Percentiles rank a stretch among this genome's conserved stretches.
Conservation (phyloP, 2,329 filamentous ascomycete genomes). For the Fusarium pininemorale region DNA sequence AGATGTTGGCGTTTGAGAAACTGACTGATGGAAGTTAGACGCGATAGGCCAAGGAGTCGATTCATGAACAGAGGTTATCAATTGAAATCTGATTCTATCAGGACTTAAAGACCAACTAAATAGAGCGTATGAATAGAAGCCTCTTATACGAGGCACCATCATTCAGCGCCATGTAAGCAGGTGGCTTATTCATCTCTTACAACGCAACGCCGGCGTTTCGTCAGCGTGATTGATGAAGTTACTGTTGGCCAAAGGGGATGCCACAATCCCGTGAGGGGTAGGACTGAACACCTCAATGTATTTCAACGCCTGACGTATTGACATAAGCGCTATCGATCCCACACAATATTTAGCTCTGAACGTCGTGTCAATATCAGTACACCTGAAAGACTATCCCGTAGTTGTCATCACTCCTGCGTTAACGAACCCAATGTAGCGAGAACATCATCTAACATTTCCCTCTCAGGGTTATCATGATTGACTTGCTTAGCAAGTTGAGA, state of each 20-base stretch:
- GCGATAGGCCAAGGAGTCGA: background rate
- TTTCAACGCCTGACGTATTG: slow-evolving; percentile 2
- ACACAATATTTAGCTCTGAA: background rate
- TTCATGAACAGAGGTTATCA: slow-evolving; percentile 14
- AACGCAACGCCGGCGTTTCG: slow-evolving; percentile 18
- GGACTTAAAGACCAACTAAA: background rate
- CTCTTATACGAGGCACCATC: background rate
- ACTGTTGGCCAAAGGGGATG: background rate
- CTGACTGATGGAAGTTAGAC: background rate
- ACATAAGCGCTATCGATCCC: slow-evolving; percentile 1
- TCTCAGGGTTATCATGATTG: slow-evolving; percentile 46
- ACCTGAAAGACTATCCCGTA: background rate
- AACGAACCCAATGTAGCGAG: slow-evolving; percentile 44
- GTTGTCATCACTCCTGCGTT: background rate
- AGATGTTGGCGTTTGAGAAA: background rate
- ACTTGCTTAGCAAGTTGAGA: slow-evolving; percentile 51
- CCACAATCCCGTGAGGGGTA: slow-evolving; percentile 37
- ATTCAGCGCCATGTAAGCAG: slow-evolving; percentile 13
- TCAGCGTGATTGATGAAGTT: slow-evolving; percentile 33
- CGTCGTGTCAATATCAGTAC: background rate
- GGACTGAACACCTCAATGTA: slow-evolving; percentile 2
- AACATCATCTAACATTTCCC: slow-evolving; percentile 59
- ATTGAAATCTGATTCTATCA: background rate
- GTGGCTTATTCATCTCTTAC: slow-evolving; percentile 29
- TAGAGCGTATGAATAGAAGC: background rate